phyloP scores from a whole-genome alignment of 192 early-diverging fungal species.

The Coemansia sp. region DNA sequence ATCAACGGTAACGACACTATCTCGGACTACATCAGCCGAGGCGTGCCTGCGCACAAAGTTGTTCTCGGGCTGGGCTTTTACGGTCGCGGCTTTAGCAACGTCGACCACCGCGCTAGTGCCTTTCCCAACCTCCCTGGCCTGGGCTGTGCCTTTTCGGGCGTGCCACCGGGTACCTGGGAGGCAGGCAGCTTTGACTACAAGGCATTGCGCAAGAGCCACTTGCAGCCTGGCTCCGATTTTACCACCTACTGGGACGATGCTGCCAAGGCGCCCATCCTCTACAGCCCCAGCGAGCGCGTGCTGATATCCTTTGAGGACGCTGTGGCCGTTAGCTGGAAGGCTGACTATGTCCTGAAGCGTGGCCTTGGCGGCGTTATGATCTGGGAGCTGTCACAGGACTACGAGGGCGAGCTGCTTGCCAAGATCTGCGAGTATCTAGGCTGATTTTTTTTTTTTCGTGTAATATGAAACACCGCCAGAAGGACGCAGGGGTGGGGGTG shows the following conservation, averaged over 20 bases:
- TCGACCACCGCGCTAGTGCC: constrained; percentile 56
- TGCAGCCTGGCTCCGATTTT: constrained; percentile 59
- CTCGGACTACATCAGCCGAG: constrained; percentile 62
- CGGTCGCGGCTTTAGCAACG: constrained; percentile 89
- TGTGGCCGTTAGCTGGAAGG: constrained; percentile 63
- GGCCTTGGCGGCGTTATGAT: constrained; percentile 73
- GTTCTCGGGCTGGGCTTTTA: constrained; percentile 91
- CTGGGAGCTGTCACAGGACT: constrained; percentile 69
- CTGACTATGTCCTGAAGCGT: constrained; percentile 58
- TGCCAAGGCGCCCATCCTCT: constrained; percentile 78
- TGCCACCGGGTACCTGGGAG: constrained; percentile 86
- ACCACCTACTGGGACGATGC: constrained; percentile 73
- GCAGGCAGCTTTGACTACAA: constrained; percentile 91
- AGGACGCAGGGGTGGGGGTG: background rate
- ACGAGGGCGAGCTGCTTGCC: constrained; percentile 37
- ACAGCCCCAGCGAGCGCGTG: constrained; percentile 64
- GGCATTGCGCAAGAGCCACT: constrained; percentile 50
- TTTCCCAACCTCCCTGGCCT: constrained; percentile 50
- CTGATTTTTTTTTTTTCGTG: constrained; percentile 1
- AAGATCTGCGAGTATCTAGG: constrained; percentile 54
- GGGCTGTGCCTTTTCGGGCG: constrained; percentile 62
- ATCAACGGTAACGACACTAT: constrained; percentile 68
- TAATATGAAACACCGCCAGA: background rate
- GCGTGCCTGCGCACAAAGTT: constrained; percentile 80
- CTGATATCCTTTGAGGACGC: constrained; percentile 83